A percentile compares a stretch with the other conserved stretches of the same genome.
phyloP scores from a whole-genome alignment of 441 rosid species.

The Aquilaria agallochum region DNA sequence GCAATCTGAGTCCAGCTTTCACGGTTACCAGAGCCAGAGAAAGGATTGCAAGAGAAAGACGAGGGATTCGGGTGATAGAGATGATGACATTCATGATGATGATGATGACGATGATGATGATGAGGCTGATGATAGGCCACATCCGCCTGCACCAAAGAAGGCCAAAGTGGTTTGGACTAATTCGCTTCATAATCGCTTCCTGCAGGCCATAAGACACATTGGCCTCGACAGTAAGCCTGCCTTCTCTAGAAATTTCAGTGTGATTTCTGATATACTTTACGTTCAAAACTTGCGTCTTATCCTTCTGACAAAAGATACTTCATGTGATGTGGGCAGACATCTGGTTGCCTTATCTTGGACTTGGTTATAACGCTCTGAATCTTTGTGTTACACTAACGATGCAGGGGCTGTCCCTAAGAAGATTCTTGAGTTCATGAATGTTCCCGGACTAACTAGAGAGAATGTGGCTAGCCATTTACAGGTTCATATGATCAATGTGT shows the following conservation, averaged over 20 bases:
- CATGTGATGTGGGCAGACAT: too few relatives aligned
- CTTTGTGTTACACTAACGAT: background rate
- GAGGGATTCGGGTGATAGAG: background rate
- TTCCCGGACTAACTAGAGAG: slow-evolving; percentile 69
- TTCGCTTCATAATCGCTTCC: slow-evolving; percentile 58
- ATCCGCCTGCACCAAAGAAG: slow-evolving; percentile 31
- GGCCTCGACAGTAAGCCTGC: slow-evolving; percentile 65
- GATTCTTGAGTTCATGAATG: slow-evolving; percentile 71
- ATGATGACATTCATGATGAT: background rate
- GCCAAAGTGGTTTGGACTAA: slow-evolving; percentile 63
- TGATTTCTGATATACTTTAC: background rate
- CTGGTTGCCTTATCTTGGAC: background rate
- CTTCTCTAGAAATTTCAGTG: background rate
- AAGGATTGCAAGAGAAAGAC: slow-evolving; percentile 3
- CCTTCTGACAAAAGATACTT: background rate
- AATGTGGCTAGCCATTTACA: slow-evolving; percentile 92
- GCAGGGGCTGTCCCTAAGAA: slow-evolving; percentile 85
- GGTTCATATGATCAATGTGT: slow-evolving; percentile 29
- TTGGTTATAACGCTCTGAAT: background rate
- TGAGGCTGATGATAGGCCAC: background rate
- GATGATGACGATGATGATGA: slow-evolving; percentile 18
- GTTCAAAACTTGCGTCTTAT: too few relatives aligned
- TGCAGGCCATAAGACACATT: slow-evolving; percentile 55
- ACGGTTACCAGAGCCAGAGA: background rate
- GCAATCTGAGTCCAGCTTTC: too few relatives aligned